Evolutionary conservation across 345 rosid species (phyloP).

Genomic region (Carallia brachiata): DNA sequence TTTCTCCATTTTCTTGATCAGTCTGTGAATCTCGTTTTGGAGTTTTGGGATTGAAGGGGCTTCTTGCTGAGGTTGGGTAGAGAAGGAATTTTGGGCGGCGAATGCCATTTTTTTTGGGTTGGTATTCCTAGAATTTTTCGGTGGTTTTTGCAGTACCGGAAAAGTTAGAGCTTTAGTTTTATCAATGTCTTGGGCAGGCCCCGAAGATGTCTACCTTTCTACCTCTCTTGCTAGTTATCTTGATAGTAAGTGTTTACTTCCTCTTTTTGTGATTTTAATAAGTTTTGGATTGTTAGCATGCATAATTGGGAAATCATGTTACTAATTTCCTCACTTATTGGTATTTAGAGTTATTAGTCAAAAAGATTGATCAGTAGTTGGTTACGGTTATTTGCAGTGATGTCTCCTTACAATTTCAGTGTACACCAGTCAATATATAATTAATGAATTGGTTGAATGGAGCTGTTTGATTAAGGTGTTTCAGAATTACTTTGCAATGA

Average conservation of each 20-base stretch:
- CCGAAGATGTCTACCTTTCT: constrained; percentile 27
- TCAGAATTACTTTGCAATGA: no score
- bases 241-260: constrained; percentile 20
- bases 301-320: background rate
- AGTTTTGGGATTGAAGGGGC: constrained; percentile 10
- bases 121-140: constrained; percentile 29
- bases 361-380: no score
- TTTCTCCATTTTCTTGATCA: background rate
- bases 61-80: background rate
- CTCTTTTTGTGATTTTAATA: background rate
- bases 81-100: constrained; percentile 28
- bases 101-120: constrained; percentile 37
- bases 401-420: no score
- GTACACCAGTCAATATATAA: background rate
- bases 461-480: background rate
- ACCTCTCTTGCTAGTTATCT: constrained; percentile 34
- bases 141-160: constrained; percentile 42
- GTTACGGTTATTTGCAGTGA: no score
- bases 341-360: no score
- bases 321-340: no score
- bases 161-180: constrained; percentile 22
- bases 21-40: background rate
- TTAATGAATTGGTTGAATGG: background rate
- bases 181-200: constrained; percentile 34
- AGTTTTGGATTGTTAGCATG: background rate